These are phyloP conservation scores for Echium plantagineum DNA, from an alignment of 257 asterid species.

Conservation along the genomic window DNA sequence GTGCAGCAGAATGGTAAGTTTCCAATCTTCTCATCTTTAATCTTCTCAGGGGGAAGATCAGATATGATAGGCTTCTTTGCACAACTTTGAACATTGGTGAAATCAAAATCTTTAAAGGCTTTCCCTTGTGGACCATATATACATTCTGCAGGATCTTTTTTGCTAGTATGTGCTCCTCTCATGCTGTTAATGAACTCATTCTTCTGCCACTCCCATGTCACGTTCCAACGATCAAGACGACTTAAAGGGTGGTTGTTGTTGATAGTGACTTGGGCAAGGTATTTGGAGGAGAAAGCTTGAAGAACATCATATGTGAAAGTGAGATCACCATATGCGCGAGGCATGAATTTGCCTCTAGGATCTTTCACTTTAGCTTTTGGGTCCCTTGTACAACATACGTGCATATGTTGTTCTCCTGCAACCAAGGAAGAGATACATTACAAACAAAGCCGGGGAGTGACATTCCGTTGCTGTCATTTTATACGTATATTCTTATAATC, in stretches of 20 bases:
- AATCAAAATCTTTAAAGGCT: constrained; percentile 63
- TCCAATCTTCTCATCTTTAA: constrained; percentile 64
- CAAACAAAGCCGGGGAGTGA: too few relatives aligned
- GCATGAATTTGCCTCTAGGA: constrained; percentile 24
- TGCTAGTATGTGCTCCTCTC: constrained; percentile 71
- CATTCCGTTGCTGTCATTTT: too few relatives aligned
- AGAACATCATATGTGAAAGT: constrained; percentile 65
- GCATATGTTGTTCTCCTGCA: constrained; percentile 47
- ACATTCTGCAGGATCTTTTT: constrained; percentile 61
- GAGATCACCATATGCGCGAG: constrained; percentile 56
- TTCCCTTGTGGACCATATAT: constrained; percentile 82
- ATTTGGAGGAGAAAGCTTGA: constrained; percentile 45
- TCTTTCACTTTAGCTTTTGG: constrained; percentile 52
- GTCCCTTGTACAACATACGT: constrained; percentile 66
- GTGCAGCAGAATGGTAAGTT: constrained; percentile 69
- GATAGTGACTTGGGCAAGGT: constrained; percentile 76
- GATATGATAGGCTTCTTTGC: constrained; percentile 54
- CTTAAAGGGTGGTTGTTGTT: constrained; percentile 79
- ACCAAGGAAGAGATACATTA: too few relatives aligned
- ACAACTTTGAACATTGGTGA: constrained; percentile 61
- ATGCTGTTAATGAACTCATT: constrained; percentile 72
- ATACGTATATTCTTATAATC: too few relatives aligned
- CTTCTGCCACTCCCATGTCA: constrained; percentile 96
- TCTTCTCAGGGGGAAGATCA: constrained; percentile 55
- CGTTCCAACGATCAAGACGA: constrained; percentile 91